phyloP scores from a whole-genome alignment of 768 basidiomycete species.

The Phaeotremella fagi region DNA sequence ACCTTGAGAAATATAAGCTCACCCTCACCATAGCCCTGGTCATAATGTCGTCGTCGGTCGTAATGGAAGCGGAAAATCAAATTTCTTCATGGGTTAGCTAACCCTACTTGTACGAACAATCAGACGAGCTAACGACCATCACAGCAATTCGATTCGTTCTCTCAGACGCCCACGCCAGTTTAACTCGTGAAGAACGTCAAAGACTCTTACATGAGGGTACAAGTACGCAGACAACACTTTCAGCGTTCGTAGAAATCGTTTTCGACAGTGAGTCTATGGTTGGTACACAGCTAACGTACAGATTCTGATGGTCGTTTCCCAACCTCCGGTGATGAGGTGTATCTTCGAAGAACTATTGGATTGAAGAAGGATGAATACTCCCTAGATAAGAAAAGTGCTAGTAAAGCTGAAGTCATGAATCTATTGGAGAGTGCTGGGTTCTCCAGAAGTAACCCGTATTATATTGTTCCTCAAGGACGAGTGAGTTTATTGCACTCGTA shows the following conservation, averaged over 20 bases:
- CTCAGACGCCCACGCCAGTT: conserved; percentile 93
- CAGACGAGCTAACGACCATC: background rate
- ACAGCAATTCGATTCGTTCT: conserved; percentile 96
- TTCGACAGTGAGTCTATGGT: conserved; percentile 63
- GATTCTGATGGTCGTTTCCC: conserved; percentile 87
- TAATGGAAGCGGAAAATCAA: conserved; percentile 97
- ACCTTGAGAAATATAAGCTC: background rate
- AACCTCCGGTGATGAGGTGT: conserved; percentile 78
- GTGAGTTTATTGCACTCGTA: conserved; percentile 54
- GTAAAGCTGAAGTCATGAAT: conserved; percentile 97
- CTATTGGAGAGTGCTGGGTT: conserved; percentile 94
- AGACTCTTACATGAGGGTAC: conserved; percentile 91
- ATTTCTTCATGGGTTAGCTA: conserved; percentile 85
- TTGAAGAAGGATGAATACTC: conserved; percentile 98
- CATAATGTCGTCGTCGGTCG: conserved; percentile 97
- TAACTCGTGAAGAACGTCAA: conserved; percentile 88
- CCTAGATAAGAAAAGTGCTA: conserved; percentile 88
- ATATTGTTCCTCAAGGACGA: conserved; percentile 96
- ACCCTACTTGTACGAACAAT: background rate
- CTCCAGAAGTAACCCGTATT: conserved; percentile 97
- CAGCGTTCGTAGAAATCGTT: conserved; percentile 93
- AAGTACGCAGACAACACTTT: conserved; percentile 77
- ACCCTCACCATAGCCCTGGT: conserved; percentile 53
- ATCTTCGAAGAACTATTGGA: conserved; percentile 88
- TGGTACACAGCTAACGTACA: background rate